Conservation (phyloP, 352 stramenopile species). For the Phytophthora pisi region DNA sequence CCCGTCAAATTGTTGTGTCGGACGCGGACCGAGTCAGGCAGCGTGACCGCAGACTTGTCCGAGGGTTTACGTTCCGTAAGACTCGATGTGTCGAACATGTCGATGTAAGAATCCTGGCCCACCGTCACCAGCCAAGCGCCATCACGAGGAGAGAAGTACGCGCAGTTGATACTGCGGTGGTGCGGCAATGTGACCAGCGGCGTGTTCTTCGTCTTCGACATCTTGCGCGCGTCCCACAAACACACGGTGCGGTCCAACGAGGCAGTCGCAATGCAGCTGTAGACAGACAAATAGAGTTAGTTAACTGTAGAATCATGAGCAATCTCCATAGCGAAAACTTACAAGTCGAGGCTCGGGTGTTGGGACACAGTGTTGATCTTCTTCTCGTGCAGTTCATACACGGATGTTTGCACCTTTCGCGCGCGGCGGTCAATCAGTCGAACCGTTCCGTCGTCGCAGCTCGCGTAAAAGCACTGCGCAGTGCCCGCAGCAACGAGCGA, state of each 20-base stretch:
- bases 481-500: constrained; percentile 47
- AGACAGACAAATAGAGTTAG: constrained; percentile 11
- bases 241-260: constrained; percentile 83
- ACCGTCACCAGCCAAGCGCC: constrained; percentile 81
- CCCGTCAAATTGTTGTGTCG: constrained; percentile 87
- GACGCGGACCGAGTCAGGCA: constrained; percentile 46
- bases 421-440: constrained; percentile 60
- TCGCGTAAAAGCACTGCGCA: constrained; percentile 52
- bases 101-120: constrained; percentile 80
- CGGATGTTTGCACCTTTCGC: constrained; percentile 28
- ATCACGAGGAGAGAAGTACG: constrained; percentile 77
- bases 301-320: constrained; percentile 1
- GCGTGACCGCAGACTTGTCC: constrained; percentile 40
- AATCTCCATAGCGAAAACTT: constrained; percentile 29
- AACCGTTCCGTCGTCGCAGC: constrained; percentile 68
- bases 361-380: constrained; percentile 88
- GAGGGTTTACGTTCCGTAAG: constrained; percentile 34
- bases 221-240: constrained; percentile 79
- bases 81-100: constrained; percentile 69
- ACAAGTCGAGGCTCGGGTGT: constrained; percentile 68
- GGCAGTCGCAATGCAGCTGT: constrained; percentile 74
- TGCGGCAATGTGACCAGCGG: constrained; percentile 70
- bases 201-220: constrained; percentile 47
- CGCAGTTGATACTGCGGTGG: constrained; percentile 84
- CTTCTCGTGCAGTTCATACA: constrained; percentile 76